Evolutionary conservation across 2,329 filamentous ascomycete genomes (phyloP).

Genomic region (Sclerotinia spermophila): DNA sequence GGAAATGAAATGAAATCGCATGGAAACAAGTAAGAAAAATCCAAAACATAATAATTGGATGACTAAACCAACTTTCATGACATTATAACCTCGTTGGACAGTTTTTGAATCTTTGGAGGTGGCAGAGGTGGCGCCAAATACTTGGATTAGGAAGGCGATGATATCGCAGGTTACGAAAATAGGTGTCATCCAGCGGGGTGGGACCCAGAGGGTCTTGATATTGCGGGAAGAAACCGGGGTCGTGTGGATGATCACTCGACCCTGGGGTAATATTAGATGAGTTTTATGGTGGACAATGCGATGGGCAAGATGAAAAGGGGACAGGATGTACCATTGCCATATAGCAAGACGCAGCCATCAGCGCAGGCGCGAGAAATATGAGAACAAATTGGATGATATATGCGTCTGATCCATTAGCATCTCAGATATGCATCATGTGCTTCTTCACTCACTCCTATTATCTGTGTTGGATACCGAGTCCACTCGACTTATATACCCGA

Average conservation of each 20-base stretch:
- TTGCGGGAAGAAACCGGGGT: constrained; percentile 37
- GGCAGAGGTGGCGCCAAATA: constrained; percentile 43
- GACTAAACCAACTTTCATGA: constrained; percentile 43
- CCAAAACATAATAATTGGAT: constrained; percentile 43
- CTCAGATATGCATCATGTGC: not conserved
- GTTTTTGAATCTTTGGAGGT: constrained; percentile 43
- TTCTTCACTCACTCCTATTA: constrained; percentile 1
- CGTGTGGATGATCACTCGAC: constrained; percentile 43
- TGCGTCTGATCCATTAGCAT: constrained; percentile 15
- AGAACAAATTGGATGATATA: constrained; percentile 39
- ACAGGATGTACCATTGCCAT: constrained; percentile 38
- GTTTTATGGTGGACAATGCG: constrained; percentile 35
- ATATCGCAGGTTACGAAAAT: constrained; percentile 47
- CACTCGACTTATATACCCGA: constrained; percentile 18
- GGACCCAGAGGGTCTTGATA: constrained; percentile 39
- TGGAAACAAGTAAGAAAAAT: constrained; percentile 43
- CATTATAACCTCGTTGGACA: constrained; percentile 38
- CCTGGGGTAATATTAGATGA: constrained; percentile 24
- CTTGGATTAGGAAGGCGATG: constrained; percentile 45
- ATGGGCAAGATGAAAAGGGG: not conserved
- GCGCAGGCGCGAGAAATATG: constrained; percentile 47
- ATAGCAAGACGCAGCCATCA: constrained; percentile 50
- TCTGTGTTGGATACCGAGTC: not conserved
- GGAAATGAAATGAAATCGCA: constrained; percentile 40
- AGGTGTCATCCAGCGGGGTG: constrained; percentile 42